Conservation (phyloP, 352 stramenopile species). For the Phytophthora nicotianae region DNA sequence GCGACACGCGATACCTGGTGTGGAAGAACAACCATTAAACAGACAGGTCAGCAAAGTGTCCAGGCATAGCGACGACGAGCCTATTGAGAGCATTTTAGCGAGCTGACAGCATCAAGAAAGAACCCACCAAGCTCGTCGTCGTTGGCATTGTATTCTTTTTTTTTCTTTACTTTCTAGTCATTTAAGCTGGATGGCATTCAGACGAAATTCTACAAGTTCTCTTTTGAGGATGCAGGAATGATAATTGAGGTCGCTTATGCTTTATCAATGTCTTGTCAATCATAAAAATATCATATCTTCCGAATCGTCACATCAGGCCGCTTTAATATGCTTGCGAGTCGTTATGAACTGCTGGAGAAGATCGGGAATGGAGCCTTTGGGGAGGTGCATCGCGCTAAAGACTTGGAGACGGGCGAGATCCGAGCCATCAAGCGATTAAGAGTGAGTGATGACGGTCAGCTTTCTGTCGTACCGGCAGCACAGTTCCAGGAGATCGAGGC, state of each 20-base stretch:
- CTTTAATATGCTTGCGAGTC: slow-evolving; percentile 33
- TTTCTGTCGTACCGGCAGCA: slow-evolving; percentile 53
- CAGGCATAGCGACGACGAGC: slow-evolving; percentile 10
- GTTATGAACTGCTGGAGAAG: slow-evolving; percentile 69
- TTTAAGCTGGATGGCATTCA: too few species aligned
- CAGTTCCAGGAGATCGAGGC: slow-evolving; percentile 82
- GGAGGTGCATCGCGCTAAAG: slow-evolving; percentile 63
- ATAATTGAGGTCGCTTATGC: slow-evolving; percentile 30
- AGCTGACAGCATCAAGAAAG: slow-evolving; percentile 25
- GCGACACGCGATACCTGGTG: slow-evolving; percentile 94
- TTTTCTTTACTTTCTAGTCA: slow-evolving; percentile 14
- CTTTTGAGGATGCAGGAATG: slow-evolving; percentile 17
- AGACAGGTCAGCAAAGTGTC: slow-evolving; percentile 25
- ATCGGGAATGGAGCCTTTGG: slow-evolving; percentile 76
- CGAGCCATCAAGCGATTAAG: slow-evolving; percentile 69
- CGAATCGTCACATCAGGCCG: slow-evolving; percentile 20
- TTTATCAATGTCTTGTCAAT: slow-evolving; percentile 14
- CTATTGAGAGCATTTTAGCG: slow-evolving; percentile 20
- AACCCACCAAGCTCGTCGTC: slow-evolving; percentile 17
- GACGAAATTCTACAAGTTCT: too few species aligned
- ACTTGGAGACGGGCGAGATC: slow-evolving; percentile 46
- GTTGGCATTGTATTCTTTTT: slow-evolving; percentile 40
- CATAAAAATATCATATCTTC: slow-evolving; percentile 1
- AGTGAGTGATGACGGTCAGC: slow-evolving; percentile 49
- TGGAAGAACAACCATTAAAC: slow-evolving; percentile 95